phyloP scores from a whole-genome alignment of 441 rosid species.

The Syzygium syzygioides region DNA sequence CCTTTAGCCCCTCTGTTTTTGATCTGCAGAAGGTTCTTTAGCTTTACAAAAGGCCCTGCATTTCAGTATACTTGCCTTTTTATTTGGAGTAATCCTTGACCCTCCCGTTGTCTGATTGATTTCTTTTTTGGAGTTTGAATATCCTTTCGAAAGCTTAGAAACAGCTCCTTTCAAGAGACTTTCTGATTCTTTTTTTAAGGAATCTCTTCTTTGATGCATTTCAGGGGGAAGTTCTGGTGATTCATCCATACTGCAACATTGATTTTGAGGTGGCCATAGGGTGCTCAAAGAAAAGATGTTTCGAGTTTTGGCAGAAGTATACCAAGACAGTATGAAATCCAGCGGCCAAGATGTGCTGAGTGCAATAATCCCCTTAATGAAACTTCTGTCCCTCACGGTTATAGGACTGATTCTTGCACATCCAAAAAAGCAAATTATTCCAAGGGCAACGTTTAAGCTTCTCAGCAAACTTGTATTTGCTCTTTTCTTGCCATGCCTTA shows the following conservation, averaged over 20 bases:
- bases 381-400: constrained; percentile 55
- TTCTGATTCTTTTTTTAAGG: not conserved
- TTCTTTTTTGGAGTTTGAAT: not conserved
- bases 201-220: not conserved
- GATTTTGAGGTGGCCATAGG: not conserved
- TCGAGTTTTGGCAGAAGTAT: constrained; percentile 13
- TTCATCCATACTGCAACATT: not conserved
- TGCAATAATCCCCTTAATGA: constrained; percentile 65
- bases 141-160: not conserved
- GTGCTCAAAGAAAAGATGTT: constrained; percentile 27
- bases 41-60: not conserved
- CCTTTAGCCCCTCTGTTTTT: not conserved
- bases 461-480: constrained; percentile 91
- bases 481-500: constrained; percentile 80
- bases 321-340: constrained; percentile 19
- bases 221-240: constrained; percentile 18
- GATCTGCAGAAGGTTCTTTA: not conserved
- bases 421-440: constrained; percentile 51
- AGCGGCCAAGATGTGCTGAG: constrained; percentile 36
- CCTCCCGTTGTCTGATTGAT: not conserved
- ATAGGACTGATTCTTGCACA: constrained; percentile 81
- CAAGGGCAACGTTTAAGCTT: constrained; percentile 68
- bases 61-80: not conserved
- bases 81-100: not conserved
- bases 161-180: not conserved